Percentiles rank a stretch among this genome's conserved stretches.
Evolutionary conservation across 768 basidiomycete species (phyloP).

Genomic region (Kwoniella sp.): DNA sequence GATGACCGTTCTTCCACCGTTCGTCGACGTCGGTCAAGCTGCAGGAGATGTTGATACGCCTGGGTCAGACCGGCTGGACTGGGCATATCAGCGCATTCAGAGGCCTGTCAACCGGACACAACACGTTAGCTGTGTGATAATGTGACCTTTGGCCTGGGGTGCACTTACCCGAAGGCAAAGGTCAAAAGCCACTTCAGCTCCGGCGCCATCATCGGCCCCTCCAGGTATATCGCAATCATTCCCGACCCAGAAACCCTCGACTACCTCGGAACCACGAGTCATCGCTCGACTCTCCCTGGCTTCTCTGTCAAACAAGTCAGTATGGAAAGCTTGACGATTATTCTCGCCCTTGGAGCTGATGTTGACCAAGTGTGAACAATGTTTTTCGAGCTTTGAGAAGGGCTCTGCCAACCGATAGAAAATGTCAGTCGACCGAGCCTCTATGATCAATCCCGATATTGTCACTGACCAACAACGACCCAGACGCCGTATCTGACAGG

Average conservation of each 20-base stretch:
- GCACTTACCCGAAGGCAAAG: constrained; percentile 38
- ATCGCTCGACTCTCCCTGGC: constrained; percentile 39
- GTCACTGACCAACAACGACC: constrained; percentile 49
- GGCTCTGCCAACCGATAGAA: constrained; percentile 37
- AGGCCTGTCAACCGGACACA: constrained; percentile 25
- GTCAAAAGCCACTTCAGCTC: constrained; percentile 32
- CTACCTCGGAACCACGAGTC: constrained; percentile 49
- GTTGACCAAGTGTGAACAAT: constrained; percentile 47
- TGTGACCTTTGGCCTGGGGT: no score
- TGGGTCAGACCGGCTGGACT: constrained; percentile 11
- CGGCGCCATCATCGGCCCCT: constrained; percentile 29
- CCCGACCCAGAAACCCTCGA: constrained; percentile 53
- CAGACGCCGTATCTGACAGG: constrained; percentile 55
- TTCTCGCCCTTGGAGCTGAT: constrained; percentile 36
- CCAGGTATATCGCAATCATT: constrained; percentile 49
- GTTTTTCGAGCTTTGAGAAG: constrained; percentile 48
- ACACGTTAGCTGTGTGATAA: no score
- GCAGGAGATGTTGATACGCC: constrained; percentile 30
- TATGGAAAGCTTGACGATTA: constrained; percentile 26
- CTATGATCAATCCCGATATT: not conserved
- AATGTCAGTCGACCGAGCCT: not conserved
- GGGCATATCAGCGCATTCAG: constrained; percentile 45
- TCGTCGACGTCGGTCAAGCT: constrained; percentile 30
- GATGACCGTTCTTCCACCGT: constrained; percentile 4
- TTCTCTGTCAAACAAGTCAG: constrained; percentile 53